phyloP scores from a whole-genome alignment of 768 basidiomycete species.

The Rhizopogon vulgaris region DNA sequence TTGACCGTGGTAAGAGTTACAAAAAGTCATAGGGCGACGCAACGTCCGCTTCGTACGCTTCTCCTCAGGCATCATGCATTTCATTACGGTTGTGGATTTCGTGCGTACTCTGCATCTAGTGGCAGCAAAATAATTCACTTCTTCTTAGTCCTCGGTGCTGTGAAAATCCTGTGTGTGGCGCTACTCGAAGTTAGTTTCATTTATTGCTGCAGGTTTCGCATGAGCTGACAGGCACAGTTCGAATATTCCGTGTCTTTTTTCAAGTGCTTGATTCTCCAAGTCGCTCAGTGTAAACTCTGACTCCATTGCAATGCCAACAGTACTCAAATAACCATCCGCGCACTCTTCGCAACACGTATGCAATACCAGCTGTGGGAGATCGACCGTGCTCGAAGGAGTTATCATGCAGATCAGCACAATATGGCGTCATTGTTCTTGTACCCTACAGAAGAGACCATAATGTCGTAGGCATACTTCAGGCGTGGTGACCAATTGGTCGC shows the following conservation, averaged over 20 bases:
- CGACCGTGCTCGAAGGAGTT: not conserved
- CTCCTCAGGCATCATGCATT: not conserved
- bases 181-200: not conserved
- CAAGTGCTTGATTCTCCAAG: not conserved
- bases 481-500: too few species aligned
- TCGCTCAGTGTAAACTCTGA: not conserved
- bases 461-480: too few species aligned
- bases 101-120: not conserved
- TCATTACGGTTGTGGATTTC: not conserved
- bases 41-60: not conserved
- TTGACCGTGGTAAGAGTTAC: not conserved
- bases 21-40: not conserved
- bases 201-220: not conserved
- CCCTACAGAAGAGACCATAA: too few species aligned
- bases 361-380: not conserved
- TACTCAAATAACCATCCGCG: not conserved
- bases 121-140: not conserved
- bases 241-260: not conserved
- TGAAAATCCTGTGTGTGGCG: not conserved
- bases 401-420: too few species aligned
- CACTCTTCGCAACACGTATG: not conserved
- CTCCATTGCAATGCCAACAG: not conserved
- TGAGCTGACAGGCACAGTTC: not conserved
- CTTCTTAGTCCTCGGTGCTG: not conserved
- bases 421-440: too few species aligned